Percentiles rank a stretch among this genome's conserved stretches.
phyloP scores from a whole-genome alignment of 441 rosid species.

The Kokia cookei region DNA sequence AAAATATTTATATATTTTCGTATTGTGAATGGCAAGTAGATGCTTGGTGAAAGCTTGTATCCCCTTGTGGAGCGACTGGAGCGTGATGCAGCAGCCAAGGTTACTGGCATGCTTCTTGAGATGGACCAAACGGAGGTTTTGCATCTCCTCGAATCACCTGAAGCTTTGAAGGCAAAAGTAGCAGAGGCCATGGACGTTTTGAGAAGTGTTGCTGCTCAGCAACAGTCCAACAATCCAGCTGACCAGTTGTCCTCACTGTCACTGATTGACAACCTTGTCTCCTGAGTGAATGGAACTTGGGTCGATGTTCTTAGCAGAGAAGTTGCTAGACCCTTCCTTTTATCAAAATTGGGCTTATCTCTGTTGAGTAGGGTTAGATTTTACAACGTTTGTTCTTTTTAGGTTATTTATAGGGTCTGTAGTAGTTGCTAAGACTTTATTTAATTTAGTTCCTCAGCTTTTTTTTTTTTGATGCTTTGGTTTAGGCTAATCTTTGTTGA shows the following conservation, averaged over 20 bases:
- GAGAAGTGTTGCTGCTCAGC: conserved; percentile 52
- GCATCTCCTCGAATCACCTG: conserved; percentile 65
- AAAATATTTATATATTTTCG: background rate
- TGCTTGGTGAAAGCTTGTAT: conserved; percentile 65
- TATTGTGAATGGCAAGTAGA: conserved; percentile 16
- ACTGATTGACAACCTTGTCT: conserved; percentile 40
- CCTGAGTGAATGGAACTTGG: conserved; percentile 22
- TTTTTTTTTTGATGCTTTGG: background rate
- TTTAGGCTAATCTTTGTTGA: too few relatives aligned
- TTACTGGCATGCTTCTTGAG: conserved; percentile 72
- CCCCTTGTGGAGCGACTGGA: conserved; percentile 67
- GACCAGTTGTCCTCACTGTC: conserved; percentile 55
- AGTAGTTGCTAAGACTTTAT: background rate
- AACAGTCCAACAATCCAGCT: conserved; percentile 33
- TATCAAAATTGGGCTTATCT: background rate
- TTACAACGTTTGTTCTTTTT: background rate
- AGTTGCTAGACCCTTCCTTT: background rate
- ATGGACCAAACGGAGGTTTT: conserved; percentile 76
- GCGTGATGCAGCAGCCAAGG: conserved; percentile 59
- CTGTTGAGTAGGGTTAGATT: background rate
- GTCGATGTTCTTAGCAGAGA: background rate
- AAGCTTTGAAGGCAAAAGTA: conserved; percentile 61
- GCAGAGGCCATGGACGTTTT: conserved; percentile 68
- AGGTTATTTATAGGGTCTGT: background rate
- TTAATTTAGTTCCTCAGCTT: background rate